phyloP scores from a whole-genome alignment of 345 rosid genomes.

The Draba incana region DNA sequence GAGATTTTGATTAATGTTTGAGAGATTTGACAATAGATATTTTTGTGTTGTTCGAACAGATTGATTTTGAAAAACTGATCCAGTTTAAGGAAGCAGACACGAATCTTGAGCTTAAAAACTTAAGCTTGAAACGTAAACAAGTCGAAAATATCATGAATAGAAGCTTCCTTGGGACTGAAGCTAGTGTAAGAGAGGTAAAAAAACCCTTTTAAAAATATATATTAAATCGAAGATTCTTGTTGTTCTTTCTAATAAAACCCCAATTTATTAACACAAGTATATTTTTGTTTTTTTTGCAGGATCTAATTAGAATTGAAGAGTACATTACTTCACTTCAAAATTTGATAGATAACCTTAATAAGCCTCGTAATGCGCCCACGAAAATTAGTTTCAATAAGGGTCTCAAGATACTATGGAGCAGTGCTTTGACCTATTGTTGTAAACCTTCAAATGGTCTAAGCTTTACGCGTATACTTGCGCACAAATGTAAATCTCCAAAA shows the following conservation, averaged over 20 bases:
- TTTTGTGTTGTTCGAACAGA: background rate
- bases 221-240: background rate
- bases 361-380: background rate
- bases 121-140: background rate
- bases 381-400: background rate
- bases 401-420: slow-evolving; percentile 10
- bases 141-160: background rate
- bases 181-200: slow-evolving; percentile 10
- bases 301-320: slow-evolving; percentile 10
- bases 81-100: background rate
- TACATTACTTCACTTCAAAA: background rate
- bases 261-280: background rate
- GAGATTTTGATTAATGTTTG: background rate
- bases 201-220: background rate
- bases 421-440: background rate
- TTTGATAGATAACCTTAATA: background rate
- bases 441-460: slow-evolving; percentile 1
- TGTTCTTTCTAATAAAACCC: background rate
- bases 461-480: background rate
- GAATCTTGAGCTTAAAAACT: background rate
- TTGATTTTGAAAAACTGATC: background rate
- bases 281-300: background rate
- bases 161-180: background rate
- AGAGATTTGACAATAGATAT: background rate
- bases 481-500: background rate